These are phyloP conservation scores for Penicillium maclennaniae DNA, from an alignment of 495 filamentous ascomycete species.

Conservation along the genomic window DNA sequence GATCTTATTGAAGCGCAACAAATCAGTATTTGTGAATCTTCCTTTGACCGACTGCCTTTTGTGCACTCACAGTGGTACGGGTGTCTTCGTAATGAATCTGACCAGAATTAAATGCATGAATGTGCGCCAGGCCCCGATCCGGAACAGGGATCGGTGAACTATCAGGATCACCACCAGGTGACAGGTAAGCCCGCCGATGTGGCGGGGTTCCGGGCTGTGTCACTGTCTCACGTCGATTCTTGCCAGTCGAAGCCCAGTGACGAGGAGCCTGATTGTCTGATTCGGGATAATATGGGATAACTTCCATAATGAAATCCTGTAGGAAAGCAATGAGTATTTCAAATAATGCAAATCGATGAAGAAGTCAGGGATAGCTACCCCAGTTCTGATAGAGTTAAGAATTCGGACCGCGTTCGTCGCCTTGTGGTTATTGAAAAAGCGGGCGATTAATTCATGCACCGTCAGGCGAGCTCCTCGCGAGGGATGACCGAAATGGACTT, in stretches of 20 bases:
- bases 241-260: background rate
- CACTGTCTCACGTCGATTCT: background rate
- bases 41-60: background rate
- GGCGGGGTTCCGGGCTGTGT: background rate
- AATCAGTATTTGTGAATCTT: conserved; percentile 14
- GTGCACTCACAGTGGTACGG: conserved; percentile 63
- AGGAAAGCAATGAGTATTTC: background rate
- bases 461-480: background rate
- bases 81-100: conserved; percentile 42
- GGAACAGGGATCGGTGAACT: background rate
- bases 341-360: background rate
- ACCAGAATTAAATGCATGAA: background rate
- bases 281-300: conserved; percentile 24
- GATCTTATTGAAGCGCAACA: conserved; percentile 50
- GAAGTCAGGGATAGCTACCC: conserved; percentile 1
- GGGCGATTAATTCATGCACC: conserved; percentile 5
- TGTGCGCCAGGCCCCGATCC: background rate
- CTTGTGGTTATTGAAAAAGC: background rate
- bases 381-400: conserved; percentile 6
- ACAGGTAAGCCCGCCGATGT: background rate
- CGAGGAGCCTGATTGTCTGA: conserved; percentile 3
- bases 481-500: background rate
- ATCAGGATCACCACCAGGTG: background rate
- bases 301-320: conserved; percentile 30
- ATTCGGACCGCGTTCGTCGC: conserved; percentile 8